Evolutionary conservation across 306 rosid genomes (phyloP).

Genomic region (Ormosia semicastrata): DNA sequence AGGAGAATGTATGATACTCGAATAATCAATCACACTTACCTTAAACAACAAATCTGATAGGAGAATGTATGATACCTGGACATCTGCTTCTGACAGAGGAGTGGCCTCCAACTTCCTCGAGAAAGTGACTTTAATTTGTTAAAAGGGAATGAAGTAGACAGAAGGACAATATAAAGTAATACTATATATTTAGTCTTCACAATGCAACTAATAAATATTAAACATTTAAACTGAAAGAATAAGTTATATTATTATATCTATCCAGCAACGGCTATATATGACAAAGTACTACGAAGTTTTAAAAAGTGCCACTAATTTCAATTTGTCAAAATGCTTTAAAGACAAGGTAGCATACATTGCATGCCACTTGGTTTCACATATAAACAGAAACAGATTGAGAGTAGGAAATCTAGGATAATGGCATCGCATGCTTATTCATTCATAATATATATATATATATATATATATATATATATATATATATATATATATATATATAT

Average conservation of each 20-base stretch:
- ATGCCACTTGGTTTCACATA: not conserved
- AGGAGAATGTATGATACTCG: not conserved
- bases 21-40: not conserved
- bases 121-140: not conserved
- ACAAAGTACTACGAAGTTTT: not conserved
- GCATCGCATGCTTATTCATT: not conserved
- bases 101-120: slow-evolving; percentile 15
- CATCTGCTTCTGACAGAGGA: not conserved
- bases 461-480: too few species aligned
- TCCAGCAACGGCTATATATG: not conserved
- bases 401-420: not conserved
- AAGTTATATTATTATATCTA: not conserved
- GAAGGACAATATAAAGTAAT: not conserved
- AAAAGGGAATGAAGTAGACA: not conserved
- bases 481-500: too few species aligned
- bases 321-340: not conserved
- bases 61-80: too few species aligned
- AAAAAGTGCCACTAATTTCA: not conserved
- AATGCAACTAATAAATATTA: not conserved
- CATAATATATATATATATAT: not conserved
- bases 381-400: not conserved
- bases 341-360: not conserved
- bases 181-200: not conserved
- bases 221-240: not conserved
- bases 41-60: too few species aligned